These are phyloP conservation scores for Patellifolia procumbens DNA, from an alignment of 179 eudicot species.

Conservation along the genomic window DNA sequence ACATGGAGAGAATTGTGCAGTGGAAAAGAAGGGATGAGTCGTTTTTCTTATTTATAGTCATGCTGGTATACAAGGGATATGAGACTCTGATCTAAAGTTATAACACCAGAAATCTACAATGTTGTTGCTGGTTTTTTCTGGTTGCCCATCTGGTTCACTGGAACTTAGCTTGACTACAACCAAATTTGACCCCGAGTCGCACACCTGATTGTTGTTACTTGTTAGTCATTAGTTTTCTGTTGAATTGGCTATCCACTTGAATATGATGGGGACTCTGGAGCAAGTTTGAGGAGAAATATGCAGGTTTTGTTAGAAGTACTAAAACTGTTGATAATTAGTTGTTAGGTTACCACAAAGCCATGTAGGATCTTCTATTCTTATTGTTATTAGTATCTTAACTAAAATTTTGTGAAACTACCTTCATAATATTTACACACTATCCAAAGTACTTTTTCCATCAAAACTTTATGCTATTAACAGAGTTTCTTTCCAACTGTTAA, in stretches of 20 bases:
- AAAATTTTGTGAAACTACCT: no score
- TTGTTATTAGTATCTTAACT: no score
- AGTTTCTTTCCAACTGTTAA: no score
- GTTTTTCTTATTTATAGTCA: constrained; percentile 6
- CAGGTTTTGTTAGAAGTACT: background rate
- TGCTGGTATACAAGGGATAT: constrained; percentile 13
- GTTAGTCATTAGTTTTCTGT: background rate
- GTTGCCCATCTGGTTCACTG: no score
- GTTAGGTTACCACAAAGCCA: background rate
- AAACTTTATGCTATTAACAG: no score
- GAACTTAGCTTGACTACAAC: no score
- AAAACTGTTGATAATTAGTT: background rate
- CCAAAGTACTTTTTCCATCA: no score
- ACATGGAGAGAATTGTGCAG: constrained; percentile 19
- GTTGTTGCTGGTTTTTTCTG: no score
- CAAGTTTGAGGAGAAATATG: background rate
- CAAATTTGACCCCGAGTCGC: no score
- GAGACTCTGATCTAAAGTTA: background rate
- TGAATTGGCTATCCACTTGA: background rate
- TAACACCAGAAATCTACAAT: background rate
- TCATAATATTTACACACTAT: no score
- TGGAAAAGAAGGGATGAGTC: background rate
- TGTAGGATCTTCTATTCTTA: no score
- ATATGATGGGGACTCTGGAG: background rate
- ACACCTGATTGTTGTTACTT: background rate